phyloP scores from a whole-genome alignment of 2,329 filamentous ascomycete genomes.

The Curvularia verruculosa region DNA sequence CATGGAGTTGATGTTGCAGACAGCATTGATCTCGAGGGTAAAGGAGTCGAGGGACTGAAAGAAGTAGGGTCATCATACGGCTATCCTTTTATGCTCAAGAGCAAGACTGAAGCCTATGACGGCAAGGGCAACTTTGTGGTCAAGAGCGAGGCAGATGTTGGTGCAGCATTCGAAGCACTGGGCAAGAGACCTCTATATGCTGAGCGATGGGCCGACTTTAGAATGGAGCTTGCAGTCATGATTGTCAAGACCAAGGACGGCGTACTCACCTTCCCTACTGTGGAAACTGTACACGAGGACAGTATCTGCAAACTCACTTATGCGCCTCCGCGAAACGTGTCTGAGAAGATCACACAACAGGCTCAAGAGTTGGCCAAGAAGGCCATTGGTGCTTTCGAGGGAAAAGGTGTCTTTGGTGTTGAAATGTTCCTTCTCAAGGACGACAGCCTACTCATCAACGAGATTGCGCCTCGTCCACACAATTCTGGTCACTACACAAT shows the following conservation, averaged over 20 bases:
- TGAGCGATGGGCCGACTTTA: constrained; percentile 87
- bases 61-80: constrained; percentile 70
- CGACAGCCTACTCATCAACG: constrained; percentile 76
- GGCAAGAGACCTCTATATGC: constrained; percentile 75
- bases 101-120: constrained; percentile 88
- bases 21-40: constrained; percentile 69
- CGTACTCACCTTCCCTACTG: constrained; percentile 79
- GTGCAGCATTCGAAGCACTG: constrained; percentile 71
- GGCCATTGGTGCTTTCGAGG: constrained; percentile 80
- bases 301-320: constrained; percentile 94
- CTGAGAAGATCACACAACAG: constrained; percentile 63
- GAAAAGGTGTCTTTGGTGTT: constrained; percentile 92
- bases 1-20: constrained; percentile 74
- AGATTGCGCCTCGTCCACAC: constrained; percentile 82
- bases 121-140: constrained; percentile 78
- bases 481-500: constrained; percentile 97
- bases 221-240: constrained; percentile 89
- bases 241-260: constrained; percentile 85
- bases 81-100: constrained; percentile 91
- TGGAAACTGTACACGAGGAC: constrained; percentile 95
- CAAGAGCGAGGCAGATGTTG: constrained; percentile 64
- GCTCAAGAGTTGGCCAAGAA: constrained; percentile 79
- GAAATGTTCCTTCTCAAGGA: constrained; percentile 90
- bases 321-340: constrained; percentile 76
- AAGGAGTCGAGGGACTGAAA: constrained; percentile 65